Evolutionary conservation across 1,284 basidiomycete genomes (phyloP).

Genomic region (Malassezia yamatoensis): DNA sequence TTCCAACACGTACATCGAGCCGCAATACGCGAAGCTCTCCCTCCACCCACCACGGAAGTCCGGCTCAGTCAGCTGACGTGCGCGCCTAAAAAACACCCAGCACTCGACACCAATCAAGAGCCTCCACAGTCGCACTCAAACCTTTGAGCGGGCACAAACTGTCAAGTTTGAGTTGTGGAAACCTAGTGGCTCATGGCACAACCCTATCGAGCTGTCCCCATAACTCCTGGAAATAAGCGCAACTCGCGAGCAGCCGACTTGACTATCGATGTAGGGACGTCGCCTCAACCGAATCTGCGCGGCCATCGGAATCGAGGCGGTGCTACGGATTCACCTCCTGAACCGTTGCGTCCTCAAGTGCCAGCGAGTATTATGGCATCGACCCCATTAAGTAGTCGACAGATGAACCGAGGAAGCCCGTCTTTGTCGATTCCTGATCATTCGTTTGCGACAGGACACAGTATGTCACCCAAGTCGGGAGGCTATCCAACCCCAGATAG

Average conservation of each 20-base stretch:
- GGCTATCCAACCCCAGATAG: neutral
- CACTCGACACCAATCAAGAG: no score
- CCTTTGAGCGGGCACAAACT: no score
- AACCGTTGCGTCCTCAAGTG: constrained; percentile 1
- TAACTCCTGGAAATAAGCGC: neutral
- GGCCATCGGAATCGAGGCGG: neutral
- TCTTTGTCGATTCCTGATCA: neutral
- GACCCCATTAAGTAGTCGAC: neutral
- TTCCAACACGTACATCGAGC: no score
- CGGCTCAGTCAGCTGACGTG: no score
- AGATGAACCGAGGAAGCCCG: neutral
- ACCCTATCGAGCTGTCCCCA: neutral
- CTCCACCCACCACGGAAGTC: no score
- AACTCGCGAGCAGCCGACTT: neutral
- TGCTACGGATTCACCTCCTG: neutral
- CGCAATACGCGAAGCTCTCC: no score
- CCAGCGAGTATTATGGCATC: neutral
- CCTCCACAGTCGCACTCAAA: no score
- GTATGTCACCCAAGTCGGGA: neutral
- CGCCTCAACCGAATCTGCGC: neutral
- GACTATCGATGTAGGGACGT: neutral
- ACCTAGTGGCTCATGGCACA: neutral
- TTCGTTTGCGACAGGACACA: neutral
- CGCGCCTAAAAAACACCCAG: no score
- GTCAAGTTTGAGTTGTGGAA: no score